These are phyloP conservation scores for Allantophomopsis lycopodina DNA, from an alignment of 2,329 filamentous ascomycete species.

Conservation along the genomic window DNA sequence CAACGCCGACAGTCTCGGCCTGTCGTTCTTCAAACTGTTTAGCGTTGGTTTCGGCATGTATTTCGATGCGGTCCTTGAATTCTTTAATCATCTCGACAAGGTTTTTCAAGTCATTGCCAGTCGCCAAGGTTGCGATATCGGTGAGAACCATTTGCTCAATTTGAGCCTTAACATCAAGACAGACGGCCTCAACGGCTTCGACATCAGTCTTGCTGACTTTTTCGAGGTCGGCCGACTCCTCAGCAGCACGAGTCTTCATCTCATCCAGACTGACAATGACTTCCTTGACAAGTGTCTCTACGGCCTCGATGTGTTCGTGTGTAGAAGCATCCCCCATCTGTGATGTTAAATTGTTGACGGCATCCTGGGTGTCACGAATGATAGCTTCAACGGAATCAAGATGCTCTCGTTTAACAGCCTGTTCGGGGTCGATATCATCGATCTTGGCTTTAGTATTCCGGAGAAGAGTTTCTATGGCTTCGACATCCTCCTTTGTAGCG, in stretches of 20 bases:
- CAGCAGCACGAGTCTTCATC: slow-evolving; percentile 33
- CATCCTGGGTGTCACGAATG: slow-evolving; percentile 62
- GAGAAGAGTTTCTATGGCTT: slow-evolving; percentile 81
- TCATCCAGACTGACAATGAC: slow-evolving; percentile 67
- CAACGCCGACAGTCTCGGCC: slow-evolving; percentile 65
- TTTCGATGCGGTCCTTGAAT: slow-evolving; percentile 53
- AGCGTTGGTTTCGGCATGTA: slow-evolving; percentile 58
- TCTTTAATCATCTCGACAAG: slow-evolving; percentile 61
- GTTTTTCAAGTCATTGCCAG: slow-evolving; percentile 61
- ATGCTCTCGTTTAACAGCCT: slow-evolving; percentile 52
- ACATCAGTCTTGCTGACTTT: slow-evolving; percentile 71
- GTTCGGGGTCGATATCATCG: slow-evolving; percentile 69
- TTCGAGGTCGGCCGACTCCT: slow-evolving; percentile 31
- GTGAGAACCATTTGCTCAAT: slow-evolving; percentile 61
- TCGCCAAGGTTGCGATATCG: slow-evolving; percentile 56
- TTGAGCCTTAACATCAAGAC: slow-evolving; percentile 71
- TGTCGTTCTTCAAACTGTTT: slow-evolving; percentile 77
- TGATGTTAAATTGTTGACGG: slow-evolving; percentile 49
- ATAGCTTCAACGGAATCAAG: slow-evolving; percentile 38
- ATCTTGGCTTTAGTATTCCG: slow-evolving; percentile 80
- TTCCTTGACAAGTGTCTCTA: slow-evolving; percentile 70
- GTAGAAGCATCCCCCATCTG: slow-evolving; percentile 58
- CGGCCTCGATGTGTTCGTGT: slow-evolving; percentile 63
- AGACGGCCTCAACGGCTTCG: slow-evolving; percentile 66
- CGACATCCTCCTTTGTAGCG: slow-evolving; percentile 69